These are phyloP conservation scores for Boletales sp. DNA, from an alignment of 768 basidiomycete genomes.

Conservation along the genomic window DNA sequence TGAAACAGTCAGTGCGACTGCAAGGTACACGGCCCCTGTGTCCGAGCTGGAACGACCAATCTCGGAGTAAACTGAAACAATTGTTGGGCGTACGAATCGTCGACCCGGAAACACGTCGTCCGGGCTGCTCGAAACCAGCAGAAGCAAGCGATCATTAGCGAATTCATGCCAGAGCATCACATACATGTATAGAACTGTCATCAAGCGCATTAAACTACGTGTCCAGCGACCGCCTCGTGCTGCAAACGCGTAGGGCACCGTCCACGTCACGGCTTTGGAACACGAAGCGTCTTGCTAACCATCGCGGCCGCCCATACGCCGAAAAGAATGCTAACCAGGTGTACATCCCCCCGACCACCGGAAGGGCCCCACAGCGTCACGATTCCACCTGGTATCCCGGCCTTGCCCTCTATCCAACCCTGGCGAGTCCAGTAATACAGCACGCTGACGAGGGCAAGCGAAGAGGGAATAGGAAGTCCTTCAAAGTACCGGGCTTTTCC, in stretches of 20 bases:
- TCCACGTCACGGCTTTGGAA: conserved; percentile 64
- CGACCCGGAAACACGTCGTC: too few relatives aligned
- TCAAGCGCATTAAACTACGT: conserved; percentile 6
- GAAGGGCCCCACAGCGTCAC: conserved; percentile 65
- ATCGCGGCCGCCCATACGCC: conserved; percentile 89
- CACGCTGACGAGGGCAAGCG: conserved; percentile 72
- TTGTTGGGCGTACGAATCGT: too few relatives aligned
- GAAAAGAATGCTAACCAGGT: conserved; percentile 75
- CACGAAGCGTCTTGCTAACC: conserved; percentile 94
- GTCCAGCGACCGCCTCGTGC: background rate
- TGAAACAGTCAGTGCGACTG: too few relatives aligned
- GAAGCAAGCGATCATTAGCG: background rate
- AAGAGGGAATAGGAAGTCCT: conserved; percentile 94
- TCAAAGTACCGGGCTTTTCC: conserved; percentile 97
- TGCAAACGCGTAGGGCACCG: conserved; percentile 5
- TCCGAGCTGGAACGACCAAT: too few relatives aligned
- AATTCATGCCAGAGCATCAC: conserved; percentile 5
- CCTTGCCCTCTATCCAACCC: conserved; percentile 79
- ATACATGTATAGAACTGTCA: conserved; percentile 13
- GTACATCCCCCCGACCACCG: conserved; percentile 82
- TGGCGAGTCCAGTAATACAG: conserved; percentile 80
- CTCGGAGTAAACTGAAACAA: too few relatives aligned
- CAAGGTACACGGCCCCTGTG: too few relatives aligned
- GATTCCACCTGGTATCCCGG: conserved; percentile 74
- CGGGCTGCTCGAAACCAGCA: too few relatives aligned